phyloP scores from a whole-genome alignment of 129 eudicot species.

The Scalesia atractyloides region DNA sequence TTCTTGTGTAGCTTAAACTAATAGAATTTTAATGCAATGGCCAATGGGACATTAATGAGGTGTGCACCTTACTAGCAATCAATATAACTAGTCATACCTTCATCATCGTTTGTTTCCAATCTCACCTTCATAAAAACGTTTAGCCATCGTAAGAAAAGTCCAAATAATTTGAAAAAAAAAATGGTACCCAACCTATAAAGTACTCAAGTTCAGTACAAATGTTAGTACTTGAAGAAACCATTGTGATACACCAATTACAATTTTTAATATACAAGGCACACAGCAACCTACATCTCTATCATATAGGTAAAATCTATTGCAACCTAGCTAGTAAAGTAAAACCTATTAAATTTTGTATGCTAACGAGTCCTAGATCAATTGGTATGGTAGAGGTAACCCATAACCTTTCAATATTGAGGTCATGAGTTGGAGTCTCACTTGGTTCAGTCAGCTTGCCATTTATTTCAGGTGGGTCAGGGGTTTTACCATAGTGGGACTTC shows the following conservation, averaged over 20 bases:
- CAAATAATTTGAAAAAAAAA: background rate
- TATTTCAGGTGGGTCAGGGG: too few relatives aligned
- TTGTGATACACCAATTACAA: background rate
- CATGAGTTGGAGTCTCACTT: too few relatives aligned
- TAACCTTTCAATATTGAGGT: too few relatives aligned
- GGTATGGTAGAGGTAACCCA: too few relatives aligned
- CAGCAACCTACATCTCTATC: background rate
- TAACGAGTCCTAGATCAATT: too few relatives aligned
- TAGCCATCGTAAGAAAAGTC: background rate
- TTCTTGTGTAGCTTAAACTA: too few relatives aligned
- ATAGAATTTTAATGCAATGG: too few relatives aligned
- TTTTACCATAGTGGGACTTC: too few relatives aligned
- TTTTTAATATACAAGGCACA: background rate
- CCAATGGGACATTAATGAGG: too few relatives aligned
- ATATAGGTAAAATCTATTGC: background rate
- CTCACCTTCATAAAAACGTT: background rate
- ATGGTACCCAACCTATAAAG: background rate
- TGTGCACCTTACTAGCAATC: background rate
- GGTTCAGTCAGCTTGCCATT: too few relatives aligned
- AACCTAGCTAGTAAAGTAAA: background rate
- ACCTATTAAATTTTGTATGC: conserved; percentile 15
- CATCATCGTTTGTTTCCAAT: background rate
- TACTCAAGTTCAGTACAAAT: too few relatives aligned
- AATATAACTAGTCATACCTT: too few relatives aligned
- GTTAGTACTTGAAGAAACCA: background rate